Base-by-base conservation (phyloP, 129 eudicot species). In the Tagetes erecta region DNA sequence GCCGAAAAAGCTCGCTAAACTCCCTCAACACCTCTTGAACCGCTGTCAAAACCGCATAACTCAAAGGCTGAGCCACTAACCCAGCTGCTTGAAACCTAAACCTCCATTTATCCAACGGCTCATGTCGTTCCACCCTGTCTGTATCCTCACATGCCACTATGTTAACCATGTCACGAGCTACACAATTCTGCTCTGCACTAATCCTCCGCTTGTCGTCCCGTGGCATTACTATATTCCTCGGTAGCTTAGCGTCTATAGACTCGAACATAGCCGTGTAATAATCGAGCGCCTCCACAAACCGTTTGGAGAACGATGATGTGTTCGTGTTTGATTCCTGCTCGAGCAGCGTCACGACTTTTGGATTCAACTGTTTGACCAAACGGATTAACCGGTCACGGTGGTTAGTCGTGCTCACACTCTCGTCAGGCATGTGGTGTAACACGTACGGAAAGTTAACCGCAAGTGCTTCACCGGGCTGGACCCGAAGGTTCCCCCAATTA, bases 341-440 rank as follows among this genome's bases (percentile, higher is more conserved):
- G 3, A 87, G 86, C 20, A 87, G 81, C 1, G 86, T 84, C 12
- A 87, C 91, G 0, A 84, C 81, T 30, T 76, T 84, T 3, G 91
- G 91, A 0, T 47, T 63, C 63, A 87, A 69, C 30, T 68, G 52
- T 83, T 81, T 87, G 39, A 87, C 79, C 44, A 84, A 52, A n/a
- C 91, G 77, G 45, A 87, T 74, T 0, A 87, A 73, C 51, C 86
- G 78, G 79, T 87, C 88, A 0, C 91, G 80, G 31, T 87, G 91
- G 71, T 87, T 87, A 0, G 47, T 62, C 10, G 83, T 81, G 88
- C 82, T 79, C 46, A 87, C 88, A 4, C 88, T 81, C 60, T 87
- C 91, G 13, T 87, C 91, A 3, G 91, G 91, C 91, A 87, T 87
- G 81, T 84, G 91, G 76, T 87, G 91, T 51, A 87, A 67, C 89